Evolutionary conservation across 148 eudicot genomes (phyloP), one percentile per base, ranked within the genome.

Genomic region (Rhododendron simsii): DNA sequence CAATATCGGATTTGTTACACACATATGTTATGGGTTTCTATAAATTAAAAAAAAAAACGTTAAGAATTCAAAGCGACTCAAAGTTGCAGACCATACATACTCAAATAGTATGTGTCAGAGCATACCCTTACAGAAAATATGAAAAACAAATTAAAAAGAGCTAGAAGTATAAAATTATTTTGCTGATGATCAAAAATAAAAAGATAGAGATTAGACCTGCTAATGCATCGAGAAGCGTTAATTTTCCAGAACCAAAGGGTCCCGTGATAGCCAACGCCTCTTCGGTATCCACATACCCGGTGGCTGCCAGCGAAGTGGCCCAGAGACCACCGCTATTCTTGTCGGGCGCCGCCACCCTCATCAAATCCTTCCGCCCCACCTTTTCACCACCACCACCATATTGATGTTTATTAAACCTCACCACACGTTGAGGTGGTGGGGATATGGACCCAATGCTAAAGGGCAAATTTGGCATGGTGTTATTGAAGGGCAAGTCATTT

Each of bases 211-310:
- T 21, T 61, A 23, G 23, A 85, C 94, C 94, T 55, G 94, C 91
- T 73, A 92, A 85, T 48, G 91, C 86, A 84, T 92, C 93, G 51
- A 92, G 86, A 61, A 92, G 91, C 1, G 94, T 90, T 1, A 91
- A 90, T 86, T 91, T 92, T 35, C 93, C 93, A 61, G 88, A 90
- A 26, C 92, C 91, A 81, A 92, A 91, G 78, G 93, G 94, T 10
- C 93, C 93, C 90, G 90, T 87, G 44, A 92, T 77, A 80, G 94
- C 92, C 84, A 90, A 63, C 10, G 90, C 90, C 89, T 87, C 84
- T 1, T 87, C 90, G 18, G 92, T 91, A 63, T 86, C 69, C 2
- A 87, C 93, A 35, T 71, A 91, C 0, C 93, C 93, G 2, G 87
- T 84, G 5, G 90, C 77, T 7, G 90, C 90, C 26, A 87, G 74